A percentile compares a stretch with the other conserved stretches of the same genome.
Conservation (phyloP, 805 yeast genomes). For the Candida easanensis region DNA sequence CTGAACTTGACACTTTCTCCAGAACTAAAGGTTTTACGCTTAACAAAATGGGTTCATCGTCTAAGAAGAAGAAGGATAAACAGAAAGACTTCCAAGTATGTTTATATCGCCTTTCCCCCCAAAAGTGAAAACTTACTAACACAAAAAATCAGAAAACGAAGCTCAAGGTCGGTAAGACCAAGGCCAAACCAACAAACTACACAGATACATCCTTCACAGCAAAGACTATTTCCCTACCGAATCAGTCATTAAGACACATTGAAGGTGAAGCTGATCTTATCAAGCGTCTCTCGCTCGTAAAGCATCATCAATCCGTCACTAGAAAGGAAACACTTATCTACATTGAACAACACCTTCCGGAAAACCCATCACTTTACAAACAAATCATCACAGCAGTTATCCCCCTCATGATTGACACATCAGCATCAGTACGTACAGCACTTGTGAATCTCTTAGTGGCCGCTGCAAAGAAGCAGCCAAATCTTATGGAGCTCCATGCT, state of each 20-base stretch:
- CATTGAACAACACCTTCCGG: conserved; percentile 50
- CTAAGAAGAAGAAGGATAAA: conserved; percentile 38
- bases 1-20: not conserved
- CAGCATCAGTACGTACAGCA: conserved; percentile 60
- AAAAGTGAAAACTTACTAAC: not conserved
- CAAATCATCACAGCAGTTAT: conserved; percentile 54
- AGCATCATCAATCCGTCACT: conserved; percentile 69
- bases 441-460: conserved; percentile 46
- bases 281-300: conserved; percentile 64
- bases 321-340: conserved; percentile 66
- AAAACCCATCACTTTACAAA: conserved; percentile 51
- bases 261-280: conserved; percentile 43
- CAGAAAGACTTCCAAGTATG: conserved; percentile 24
- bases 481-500: conserved; percentile 59
- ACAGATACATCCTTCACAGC: conserved; percentile 87
- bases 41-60: conserved; percentile 29
- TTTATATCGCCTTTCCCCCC: not conserved
- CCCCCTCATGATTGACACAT: conserved; percentile 59
- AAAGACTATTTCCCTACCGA: conserved; percentile 43
- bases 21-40: too few species aligned
- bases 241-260: conserved; percentile 33
- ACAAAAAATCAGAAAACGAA: conserved; percentile 72
- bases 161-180: conserved; percentile 84
- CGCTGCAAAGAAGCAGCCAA: conserved; percentile 48
- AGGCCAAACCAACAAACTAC: conserved; percentile 64